phyloP scores from a whole-genome alignment of 129 eudicot genomes.

The Flaveria ramosissima region DNA sequence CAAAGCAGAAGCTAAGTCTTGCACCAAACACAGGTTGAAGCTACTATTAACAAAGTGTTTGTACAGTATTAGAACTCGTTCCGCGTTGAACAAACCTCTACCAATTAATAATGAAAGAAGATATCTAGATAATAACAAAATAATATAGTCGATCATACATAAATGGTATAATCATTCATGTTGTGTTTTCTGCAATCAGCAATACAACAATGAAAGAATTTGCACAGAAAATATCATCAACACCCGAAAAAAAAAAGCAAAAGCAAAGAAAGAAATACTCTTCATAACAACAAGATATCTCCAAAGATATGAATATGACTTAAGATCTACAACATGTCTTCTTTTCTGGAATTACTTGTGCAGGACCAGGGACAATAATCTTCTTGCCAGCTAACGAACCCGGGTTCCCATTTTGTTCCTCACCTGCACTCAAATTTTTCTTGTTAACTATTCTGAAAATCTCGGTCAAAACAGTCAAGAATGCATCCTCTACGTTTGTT shows the following conservation, averaged over 20 bases:
- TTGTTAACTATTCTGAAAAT: slow-evolving; percentile 85
- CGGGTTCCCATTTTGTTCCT: slow-evolving; percentile 68
- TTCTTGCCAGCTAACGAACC: slow-evolving; percentile 70
- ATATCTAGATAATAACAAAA: not conserved
- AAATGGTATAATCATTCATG: slow-evolving; percentile 34
- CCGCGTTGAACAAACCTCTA: no score
- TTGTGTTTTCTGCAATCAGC: slow-evolving; percentile 23
- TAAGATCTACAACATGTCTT: slow-evolving; percentile 63
- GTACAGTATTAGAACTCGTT: no score
- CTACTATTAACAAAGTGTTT: no score
- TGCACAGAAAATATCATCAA: slow-evolving; percentile 31
- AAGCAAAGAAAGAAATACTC: not conserved
- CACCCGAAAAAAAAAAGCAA: slow-evolving; percentile 11
- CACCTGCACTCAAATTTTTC: slow-evolving; percentile 73
- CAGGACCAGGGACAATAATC: slow-evolving; percentile 92
- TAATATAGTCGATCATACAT: slow-evolving; percentile 24
- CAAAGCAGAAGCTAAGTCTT: no score
- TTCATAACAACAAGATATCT: slow-evolving; percentile 8
- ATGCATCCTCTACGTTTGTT: slow-evolving; percentile 86
- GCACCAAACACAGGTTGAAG: no score
- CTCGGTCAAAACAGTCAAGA: slow-evolving; percentile 76
- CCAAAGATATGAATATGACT: slow-evolving; percentile 22
- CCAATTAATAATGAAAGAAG: no score
- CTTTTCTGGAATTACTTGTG: slow-evolving; percentile 83
- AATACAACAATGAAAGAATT: slow-evolving; percentile 35